Evolutionary conservation across 2,329 filamentous ascomycete genomes (phyloP), one percentile per base, ranked within the genome.

Genomic region (Cercospora sp.): DNA sequence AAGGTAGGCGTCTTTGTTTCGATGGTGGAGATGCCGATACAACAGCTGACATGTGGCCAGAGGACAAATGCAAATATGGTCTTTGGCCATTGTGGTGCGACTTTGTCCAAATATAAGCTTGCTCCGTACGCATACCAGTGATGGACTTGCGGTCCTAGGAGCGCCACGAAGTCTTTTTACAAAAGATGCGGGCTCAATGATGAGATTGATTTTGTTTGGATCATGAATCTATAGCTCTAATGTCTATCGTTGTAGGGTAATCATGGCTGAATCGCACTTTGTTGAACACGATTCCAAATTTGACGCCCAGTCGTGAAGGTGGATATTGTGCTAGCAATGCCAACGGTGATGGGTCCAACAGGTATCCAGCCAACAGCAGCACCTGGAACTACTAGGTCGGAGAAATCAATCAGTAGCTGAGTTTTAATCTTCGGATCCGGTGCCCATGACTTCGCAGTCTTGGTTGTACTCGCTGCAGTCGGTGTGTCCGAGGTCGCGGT

Each of bases 341-440:
- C 88, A 1, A 91, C 84, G 1, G 83, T 79, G 2, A 86, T 82
- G 0, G 83, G 78, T 9, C 83, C 80, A 1, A 84, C 80, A 0
- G 82, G 77, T 28, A 89, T 78, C 89, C 89, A 91, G 0, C 88
- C 88, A 13, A 91, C 78, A 0, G 85, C 80, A 5, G 81, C 80
- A 0, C 86, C 86, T 0, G 91, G 90, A 33, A 91, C 81, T 3
- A 88, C 74, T 58, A 91, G 75, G 75, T 93, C 90, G 61, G 90
- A 82, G 6, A 79, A 72, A 74, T 91, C 88, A 1, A 87, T 83
- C 1, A 88, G 68, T 5, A 90, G 76, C 60, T 82, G 82, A 13
- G 85, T 83, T 23, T 66, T 72, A 10, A 73, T 55, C 18, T 48
- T 42, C 5, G 48, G 18, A 42, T 65, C 31, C 10, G 30, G 26